Evolutionary conservation across 176 grass and related monocot species (phyloP), one percentile per base, ranked within the genome.

Genomic region (Triticum urartu): DNA sequence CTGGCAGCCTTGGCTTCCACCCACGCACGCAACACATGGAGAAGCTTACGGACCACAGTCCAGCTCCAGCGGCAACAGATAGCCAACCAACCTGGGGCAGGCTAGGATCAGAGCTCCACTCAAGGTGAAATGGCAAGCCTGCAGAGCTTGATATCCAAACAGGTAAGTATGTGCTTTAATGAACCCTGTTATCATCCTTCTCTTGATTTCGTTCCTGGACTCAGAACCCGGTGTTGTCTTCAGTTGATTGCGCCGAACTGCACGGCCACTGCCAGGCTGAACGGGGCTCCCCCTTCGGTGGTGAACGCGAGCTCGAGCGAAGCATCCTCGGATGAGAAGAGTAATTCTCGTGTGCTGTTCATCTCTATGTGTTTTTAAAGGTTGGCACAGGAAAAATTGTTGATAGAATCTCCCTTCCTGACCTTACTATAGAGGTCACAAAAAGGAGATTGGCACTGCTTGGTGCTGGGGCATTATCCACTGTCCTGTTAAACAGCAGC

Each of bases 71-170:
- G 40, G 61, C 77, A 85, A 54, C 63, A 81, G 85, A 91, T 88
- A 88, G 83, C 77, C 76, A 47, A 64, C 56, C 35, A 59, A 68
- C 1, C 3, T 30, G 59, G 68, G 61, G 36, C 36, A 33, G 18
- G 59, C 63, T 26, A 50, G 82, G n/a, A n/a, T 77, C 71, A 54
- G 30, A 64, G 21, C 39, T 68, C 26, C 34, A 33, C 63, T 9
- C n/a, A 77, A 64, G 86, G n/a, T 25, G 54, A 84, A 91, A 97
- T 94, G 94, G 94, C 92, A 81, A 86, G 87, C 74, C 34, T 94
- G 62, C 87, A 87, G 72, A 87, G 66, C 50, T 68, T 86, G 82
- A 82, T 94, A 71, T 89, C 89, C 63, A 93, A 94, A 79, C 94
- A 92, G 80, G 92, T 94, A 71, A 33, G 69, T 70, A 71, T 47